Evolutionary conservation across 192 early-diverging fungal genomes (phyloP).

Genomic region (Jimgerdemannia lactiflua): DNA sequence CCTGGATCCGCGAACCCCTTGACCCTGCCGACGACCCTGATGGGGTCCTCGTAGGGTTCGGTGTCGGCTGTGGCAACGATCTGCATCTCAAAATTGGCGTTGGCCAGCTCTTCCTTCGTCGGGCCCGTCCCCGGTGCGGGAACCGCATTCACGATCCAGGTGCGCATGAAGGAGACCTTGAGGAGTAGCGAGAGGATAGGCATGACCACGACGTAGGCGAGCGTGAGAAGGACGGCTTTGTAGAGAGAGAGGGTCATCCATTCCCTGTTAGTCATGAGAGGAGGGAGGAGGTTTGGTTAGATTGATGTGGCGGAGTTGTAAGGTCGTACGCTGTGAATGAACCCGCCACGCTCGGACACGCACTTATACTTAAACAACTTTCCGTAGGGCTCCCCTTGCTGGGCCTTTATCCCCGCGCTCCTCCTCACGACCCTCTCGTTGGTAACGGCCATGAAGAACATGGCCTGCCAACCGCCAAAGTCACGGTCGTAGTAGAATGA

Average conservation of each 20-base stretch:
- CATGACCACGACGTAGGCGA: conserved; percentile 36
- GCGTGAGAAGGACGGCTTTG: conserved; percentile 33
- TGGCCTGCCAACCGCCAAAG: conserved; percentile 56
- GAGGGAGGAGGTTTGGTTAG: background rate
- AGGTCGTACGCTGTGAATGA: background rate
- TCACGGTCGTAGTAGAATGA: conserved; percentile 47
- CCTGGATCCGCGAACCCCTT: conserved; percentile 21
- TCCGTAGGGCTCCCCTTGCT: conserved; percentile 39
- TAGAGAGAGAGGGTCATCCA: conserved; percentile 48
- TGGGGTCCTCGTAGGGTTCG: conserved; percentile 36
- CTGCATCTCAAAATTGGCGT: conserved; percentile 46
- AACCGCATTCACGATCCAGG: conserved; percentile 46
- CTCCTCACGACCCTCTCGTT: conserved; percentile 68
- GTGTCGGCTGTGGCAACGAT: conserved; percentile 45
- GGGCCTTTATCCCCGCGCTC: conserved; percentile 49
- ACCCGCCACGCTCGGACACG: background rate
- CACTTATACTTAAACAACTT: conserved; percentile 31
- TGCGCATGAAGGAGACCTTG: conserved; percentile 41
- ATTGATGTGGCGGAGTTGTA: background rate
- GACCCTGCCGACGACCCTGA: conserved; percentile 45
- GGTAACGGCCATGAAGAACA: conserved; percentile 58
- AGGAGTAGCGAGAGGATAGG: conserved; percentile 35
- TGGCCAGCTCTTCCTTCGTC: conserved; percentile 46
- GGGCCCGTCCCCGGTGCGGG: conserved; percentile 74
- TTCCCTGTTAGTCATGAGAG: conserved; percentile 35